These are phyloP conservation scores for Trichoderma sp. DNA, from an alignment of 2,329 filamentous ascomycete species.

Conservation along the genomic window DNA sequence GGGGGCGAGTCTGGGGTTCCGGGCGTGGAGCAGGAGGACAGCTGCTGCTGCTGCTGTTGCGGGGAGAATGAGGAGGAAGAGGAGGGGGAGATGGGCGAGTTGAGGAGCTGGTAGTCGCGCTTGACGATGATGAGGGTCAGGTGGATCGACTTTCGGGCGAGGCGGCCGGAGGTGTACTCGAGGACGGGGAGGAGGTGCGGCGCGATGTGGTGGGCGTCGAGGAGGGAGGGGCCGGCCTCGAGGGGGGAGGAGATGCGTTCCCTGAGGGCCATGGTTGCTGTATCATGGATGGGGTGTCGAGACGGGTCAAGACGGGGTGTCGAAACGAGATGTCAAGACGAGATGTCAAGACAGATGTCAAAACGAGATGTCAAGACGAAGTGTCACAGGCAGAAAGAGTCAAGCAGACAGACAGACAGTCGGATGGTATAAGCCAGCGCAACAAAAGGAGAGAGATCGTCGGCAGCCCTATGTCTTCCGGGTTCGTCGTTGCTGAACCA, in stretches of 20 bases:
- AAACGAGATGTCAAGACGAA: background rate
- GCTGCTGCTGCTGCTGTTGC: background rate
- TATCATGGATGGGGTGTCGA: background rate
- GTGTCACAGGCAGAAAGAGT: no score
- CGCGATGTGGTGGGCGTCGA: slow-evolving; percentile 61
- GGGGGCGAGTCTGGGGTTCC: slow-evolving; percentile 39
- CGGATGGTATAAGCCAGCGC: no score
- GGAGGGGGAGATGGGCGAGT: slow-evolving; percentile 32
- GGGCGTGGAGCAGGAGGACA: slow-evolving; percentile 29
- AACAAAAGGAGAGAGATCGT: no score
- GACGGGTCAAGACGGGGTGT: background rate
- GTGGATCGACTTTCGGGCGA: slow-evolving; percentile 58
- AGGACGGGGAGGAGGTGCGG: slow-evolving; percentile 57
- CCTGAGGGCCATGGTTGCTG: slow-evolving; percentile 51
- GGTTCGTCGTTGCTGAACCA: background rate
- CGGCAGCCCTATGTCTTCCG: no score
- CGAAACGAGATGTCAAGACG: background rate
- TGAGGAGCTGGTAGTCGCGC: slow-evolving; percentile 59
- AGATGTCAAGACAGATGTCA: background rate
- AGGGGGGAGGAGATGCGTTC: slow-evolving; percentile 63
- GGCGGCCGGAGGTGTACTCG: slow-evolving; percentile 59
- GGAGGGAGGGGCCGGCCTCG: slow-evolving; percentile 62
- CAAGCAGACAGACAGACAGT: no score
- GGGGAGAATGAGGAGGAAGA: no score
- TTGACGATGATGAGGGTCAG: slow-evolving; percentile 61